phyloP scores from a whole-genome alignment of 805 yeast species.

The Ogataea corticis region DNA sequence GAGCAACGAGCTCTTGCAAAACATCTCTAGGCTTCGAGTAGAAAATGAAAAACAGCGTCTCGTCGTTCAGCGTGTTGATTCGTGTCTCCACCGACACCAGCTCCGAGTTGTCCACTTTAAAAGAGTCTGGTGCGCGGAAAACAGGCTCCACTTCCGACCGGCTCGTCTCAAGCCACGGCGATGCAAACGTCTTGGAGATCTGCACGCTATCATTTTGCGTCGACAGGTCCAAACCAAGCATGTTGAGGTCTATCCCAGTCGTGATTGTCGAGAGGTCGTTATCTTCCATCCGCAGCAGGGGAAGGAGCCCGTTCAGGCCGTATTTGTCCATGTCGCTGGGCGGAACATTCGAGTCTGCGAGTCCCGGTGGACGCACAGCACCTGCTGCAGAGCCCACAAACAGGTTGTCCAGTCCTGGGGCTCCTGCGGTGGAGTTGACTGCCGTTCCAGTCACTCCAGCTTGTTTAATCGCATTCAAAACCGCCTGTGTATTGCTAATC shows the following conservation, averaged over 20 bases:
- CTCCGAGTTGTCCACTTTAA: constrained; percentile 31
- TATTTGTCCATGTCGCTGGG: constrained; percentile 53
- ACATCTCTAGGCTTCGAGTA: constrained; percentile 92
- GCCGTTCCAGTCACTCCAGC: constrained; percentile 9
- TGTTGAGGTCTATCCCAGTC: constrained; percentile 71
- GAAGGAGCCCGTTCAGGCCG: constrained; percentile 66
- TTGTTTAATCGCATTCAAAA: constrained; percentile 28
- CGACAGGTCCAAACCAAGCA: constrained; percentile 62
- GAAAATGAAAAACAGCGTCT: constrained; percentile 89
- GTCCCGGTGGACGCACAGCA: neutral
- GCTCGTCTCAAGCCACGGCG: constrained; percentile 95
- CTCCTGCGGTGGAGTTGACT: constrained; percentile 15
- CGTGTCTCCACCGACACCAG: constrained; percentile 35
- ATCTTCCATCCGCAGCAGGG: constrained; percentile 61
- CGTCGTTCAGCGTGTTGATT: constrained; percentile 73
- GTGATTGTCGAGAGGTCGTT: constrained; percentile 65
- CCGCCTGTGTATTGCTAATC: constrained; percentile 27
- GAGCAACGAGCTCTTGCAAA: constrained; percentile 89
- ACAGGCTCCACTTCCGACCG: constrained; percentile 88
- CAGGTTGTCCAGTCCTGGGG: neutral
- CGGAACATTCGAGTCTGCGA: neutral
- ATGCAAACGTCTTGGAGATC: constrained; percentile 67
- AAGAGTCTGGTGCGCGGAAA: constrained; percentile 63
- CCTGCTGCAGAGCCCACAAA: neutral
- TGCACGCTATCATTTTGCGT: constrained; percentile 40